Base-by-base conservation (phyloP, 1,284 basidiomycete species). In the Porodaedalea pini region DNA sequence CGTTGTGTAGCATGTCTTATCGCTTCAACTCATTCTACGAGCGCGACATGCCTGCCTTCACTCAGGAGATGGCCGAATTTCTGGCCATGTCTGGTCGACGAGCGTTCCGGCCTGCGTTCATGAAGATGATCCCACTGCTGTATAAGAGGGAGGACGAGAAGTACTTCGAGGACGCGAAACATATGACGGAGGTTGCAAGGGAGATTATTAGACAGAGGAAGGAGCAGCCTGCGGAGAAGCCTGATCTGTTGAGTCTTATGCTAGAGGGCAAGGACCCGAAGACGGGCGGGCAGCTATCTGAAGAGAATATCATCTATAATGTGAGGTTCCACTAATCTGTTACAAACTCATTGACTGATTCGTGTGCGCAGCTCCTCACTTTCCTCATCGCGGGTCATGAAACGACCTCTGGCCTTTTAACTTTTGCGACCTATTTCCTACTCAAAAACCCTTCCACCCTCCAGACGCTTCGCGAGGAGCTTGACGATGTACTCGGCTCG, bases 311-410 rank as follows among this genome's bases (percentile, higher is more conserved):
- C 41, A 69, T 73, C 4, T 67, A 71, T 58, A 80, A 82, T 66
- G 75, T 76, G 54, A 19, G 71, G 4, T 19, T 17, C 25, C 17
- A 34, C 37, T 7, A n/a, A 3, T 59, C 31, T 36, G 6, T 27
- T 21, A 21, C 27, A n/a, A 27, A 37, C 19, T 48, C 36, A 23
- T 44, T 19, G 8, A 8, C 41, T 29, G 15, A 50, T 25, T 50
- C 21, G 21, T 36, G 19, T 21, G 7, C 6, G 1, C 39, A 78
- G 75, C 70, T 79, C 21, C 65, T 79, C n/a, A 80, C 78, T 2
- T 80, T 81, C 71, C 67, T 81, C n/a, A 75, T 80, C 40, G 80
- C 79, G 4, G 79, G 78, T 1, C 79, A 79, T 60, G 79, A 80
- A 64, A 80, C 78, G 0, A 78, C 78, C 0, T 78, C 77, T 4